Evolutionary conservation across 495 filamentous ascomycete species (phyloP).

Genomic region (Viridothelium virens): DNA sequence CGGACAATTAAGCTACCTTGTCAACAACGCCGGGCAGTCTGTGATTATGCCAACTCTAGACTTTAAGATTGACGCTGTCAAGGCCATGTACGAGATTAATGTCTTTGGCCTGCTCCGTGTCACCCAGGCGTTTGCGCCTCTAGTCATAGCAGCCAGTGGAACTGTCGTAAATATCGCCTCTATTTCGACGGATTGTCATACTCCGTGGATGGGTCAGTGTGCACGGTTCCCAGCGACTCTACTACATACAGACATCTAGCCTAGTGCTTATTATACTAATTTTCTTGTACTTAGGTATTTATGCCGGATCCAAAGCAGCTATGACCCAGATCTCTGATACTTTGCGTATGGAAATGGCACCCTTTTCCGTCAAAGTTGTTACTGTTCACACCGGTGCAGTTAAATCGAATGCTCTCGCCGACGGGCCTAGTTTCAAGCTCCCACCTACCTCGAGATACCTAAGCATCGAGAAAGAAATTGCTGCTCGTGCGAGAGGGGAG

Average conservation of each 20-base stretch:
- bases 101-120: conserved; percentile 51
- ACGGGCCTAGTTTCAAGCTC: neutral
- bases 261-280: neutral
- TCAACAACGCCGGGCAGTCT: conserved; percentile 59
- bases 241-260: neutral
- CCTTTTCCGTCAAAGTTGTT: conserved; percentile 47
- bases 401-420: conserved; percentile 20
- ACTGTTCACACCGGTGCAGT: conserved; percentile 36
- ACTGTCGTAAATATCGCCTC: conserved; percentile 43
- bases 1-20: conserved; percentile 53
- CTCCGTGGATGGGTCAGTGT: conserved; percentile 35
- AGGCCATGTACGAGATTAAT: conserved; percentile 54
- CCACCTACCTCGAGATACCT: conserved; percentile 19
- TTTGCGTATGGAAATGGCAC: conserved; percentile 47
- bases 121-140: conserved; percentile 47
- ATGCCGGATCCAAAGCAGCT: conserved; percentile 49
- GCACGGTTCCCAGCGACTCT: conserved; percentile 25
- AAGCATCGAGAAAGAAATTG: conserved; percentile 23
- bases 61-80: conserved; percentile 43
- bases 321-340: conserved; percentile 44
- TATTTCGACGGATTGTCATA: conserved; percentile 38
- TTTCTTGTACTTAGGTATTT: conserved; percentile 40
- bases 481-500: neutral
- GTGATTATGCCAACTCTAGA: conserved; percentile 49
- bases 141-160: conserved; percentile 46